Conservation (phyloP, 208 protist species). For the Acanthamoeba culbertsoni region DNA sequence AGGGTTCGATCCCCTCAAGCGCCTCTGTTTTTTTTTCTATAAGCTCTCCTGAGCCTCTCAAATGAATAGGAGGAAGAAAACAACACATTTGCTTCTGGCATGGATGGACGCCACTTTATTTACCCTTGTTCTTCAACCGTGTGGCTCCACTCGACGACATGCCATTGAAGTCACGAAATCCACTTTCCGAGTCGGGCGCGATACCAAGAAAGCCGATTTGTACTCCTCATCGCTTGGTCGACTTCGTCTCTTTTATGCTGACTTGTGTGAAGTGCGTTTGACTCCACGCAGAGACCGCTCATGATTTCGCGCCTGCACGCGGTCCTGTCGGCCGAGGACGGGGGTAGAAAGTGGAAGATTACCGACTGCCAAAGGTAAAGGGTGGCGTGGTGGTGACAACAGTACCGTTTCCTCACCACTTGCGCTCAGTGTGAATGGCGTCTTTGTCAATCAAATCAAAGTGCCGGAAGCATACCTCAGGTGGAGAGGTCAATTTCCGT, state of each 20-base stretch:
- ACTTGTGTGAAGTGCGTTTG: background rate
- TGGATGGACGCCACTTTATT: too few species aligned
- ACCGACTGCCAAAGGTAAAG: slow-evolving; percentile 11
- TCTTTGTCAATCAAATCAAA: slow-evolving; percentile 25
- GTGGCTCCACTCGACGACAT: too few species aligned
- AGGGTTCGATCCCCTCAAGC: background rate
- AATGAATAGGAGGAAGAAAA: too few species aligned
- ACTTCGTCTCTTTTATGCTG: background rate
- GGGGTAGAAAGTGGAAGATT: background rate
- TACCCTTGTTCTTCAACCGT: too few species aligned
- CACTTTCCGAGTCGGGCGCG: background rate
- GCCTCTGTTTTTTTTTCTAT: background rate
- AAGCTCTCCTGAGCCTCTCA: background rate
- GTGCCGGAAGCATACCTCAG: background rate
- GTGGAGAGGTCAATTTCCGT: too few species aligned
- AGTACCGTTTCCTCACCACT: background rate
- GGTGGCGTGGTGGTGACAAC: background rate
- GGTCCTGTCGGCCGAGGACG: background rate
- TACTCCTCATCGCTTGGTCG: background rate
- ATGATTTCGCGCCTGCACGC: slow-evolving; percentile 53
- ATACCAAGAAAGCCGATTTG: background rate
- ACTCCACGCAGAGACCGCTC: background rate
- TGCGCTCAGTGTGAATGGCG: background rate
- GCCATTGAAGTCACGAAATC: background rate
- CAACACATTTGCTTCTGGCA: too few species aligned